Evolutionary conservation across 2,329 filamentous ascomycete genomes (phyloP), one percentile per base, ranked within the genome.

Genomic region (Macroventuria anomochaeta): DNA sequence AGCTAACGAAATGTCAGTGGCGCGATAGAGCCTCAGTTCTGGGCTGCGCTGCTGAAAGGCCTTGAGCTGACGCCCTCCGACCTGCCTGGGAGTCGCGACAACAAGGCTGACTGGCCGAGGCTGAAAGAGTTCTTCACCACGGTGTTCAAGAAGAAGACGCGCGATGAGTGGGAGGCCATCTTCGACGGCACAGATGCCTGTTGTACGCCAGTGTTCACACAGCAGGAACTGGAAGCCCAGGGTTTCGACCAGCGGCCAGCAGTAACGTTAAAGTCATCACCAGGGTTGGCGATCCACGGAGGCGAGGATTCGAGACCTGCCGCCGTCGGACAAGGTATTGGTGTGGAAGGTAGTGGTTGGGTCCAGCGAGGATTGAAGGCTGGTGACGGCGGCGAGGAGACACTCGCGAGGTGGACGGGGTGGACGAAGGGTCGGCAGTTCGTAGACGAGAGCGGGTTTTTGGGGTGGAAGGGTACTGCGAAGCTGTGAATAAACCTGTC

Each of bases 121-220:
- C 80, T 97, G 64, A 81, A 82, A 43, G 67, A 75, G 1, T 70
- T 85, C 2, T 88, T 96, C 61, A 81, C 81, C 2, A 70, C 70
- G 3, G 79, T 78, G 0, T 97, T 97, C 74, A 85, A 81, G 71
- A 74, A 78, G 37, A 91, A 86, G 76, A 88, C 88, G 4, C 82
- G 93, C 28, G 70, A 75, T 0, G 88, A 96, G 71, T 97, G 93
- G 93, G 93, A 96, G 75, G 71, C 56, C 3, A 79, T 96, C 5
- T 97, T 97, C 71, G 90, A 96, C 71, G 90, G 89, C 10, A 95
- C 90, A 0, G 93, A 97, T 76, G 93, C 93, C 1, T 97, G 93
- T 73, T 91, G 89, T 59, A 91, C 90, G n/a, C 93, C 93, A 0
- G 90, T 97, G 1, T 78, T 96, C 34, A 87, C 86, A 28, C 90